These are phyloP conservation scores for Albugo laibachii DNA, from an alignment of 352 stramenopile genomes.

Conservation along the genomic window DNA sequence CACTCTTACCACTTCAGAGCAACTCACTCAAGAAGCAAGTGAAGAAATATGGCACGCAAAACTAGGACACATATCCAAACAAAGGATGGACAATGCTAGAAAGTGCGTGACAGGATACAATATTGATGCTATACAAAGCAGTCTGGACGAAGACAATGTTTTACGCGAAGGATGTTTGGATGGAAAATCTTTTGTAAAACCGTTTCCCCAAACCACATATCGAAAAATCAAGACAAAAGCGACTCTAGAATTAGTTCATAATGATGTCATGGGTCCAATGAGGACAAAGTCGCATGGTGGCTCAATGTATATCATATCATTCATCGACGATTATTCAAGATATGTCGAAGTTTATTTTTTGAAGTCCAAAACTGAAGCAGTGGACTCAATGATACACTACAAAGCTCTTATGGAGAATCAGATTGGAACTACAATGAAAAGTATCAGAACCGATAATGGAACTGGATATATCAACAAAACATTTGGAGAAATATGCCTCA, in stretches of 20 bases:
- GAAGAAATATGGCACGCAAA: too few species aligned
- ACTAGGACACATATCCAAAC: too few species aligned
- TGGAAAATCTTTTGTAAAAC: not conserved
- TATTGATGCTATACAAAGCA: too few species aligned
- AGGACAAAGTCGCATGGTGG: not conserved
- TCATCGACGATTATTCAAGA: conserved; percentile 9
- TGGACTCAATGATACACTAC: conserved; percentile 2
- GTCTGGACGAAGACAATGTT: not conserved
- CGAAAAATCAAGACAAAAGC: not conserved
- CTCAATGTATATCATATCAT: conserved; percentile 4
- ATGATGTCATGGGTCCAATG: not conserved
- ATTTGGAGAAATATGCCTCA: conserved; percentile 1
- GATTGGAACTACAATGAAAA: conserved; percentile 8
- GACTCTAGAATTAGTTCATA: not conserved
- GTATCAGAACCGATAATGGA: conserved; percentile 14
- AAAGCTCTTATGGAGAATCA: conserved; percentile 8
- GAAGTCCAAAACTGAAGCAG: conserved; percentile 9
- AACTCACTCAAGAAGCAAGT: too few species aligned
- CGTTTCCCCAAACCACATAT: not conserved
- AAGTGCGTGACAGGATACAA: too few species aligned
- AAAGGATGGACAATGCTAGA: too few species aligned
- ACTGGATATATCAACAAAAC: conserved; percentile 11
- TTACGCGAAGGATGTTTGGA: not conserved
- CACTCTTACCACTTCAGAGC: too few species aligned
- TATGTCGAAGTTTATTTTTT: conserved; percentile 8